phyloP scores from a whole-genome alignment of 805 yeast species.

The Candida manassasensis region DNA sequence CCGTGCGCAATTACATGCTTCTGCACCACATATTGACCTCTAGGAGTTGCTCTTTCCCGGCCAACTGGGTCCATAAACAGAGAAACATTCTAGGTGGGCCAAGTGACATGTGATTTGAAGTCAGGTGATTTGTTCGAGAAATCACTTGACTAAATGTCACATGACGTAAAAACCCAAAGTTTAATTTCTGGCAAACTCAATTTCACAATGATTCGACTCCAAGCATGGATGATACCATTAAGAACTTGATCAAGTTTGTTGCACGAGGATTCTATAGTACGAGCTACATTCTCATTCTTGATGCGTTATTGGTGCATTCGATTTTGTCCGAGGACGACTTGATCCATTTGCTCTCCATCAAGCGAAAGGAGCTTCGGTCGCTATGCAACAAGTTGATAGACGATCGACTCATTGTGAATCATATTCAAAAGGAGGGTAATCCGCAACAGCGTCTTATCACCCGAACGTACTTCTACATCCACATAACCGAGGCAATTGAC shows the following conservation, averaged over 20 bases:
- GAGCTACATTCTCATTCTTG: conserved; percentile 78
- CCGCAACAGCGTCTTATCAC: conserved; percentile 62
- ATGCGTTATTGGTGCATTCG: conserved; percentile 81
- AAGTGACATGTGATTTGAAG: too few species aligned
- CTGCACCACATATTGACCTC: too few species aligned
- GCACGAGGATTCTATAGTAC: conserved; percentile 83
- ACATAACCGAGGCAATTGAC: conserved; percentile 89
- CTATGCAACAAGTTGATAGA: conserved; percentile 77
- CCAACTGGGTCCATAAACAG: too few species aligned
- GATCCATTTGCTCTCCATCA: conserved; percentile 72
- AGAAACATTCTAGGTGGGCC: too few species aligned
- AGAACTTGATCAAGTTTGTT: conserved; percentile 66
- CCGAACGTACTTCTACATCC: conserved; percentile 81
- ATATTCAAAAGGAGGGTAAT: conserved; percentile 54
- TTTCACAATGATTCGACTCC: neutral
- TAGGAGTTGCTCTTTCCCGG: too few species aligned
- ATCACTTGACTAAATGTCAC: too few species aligned
- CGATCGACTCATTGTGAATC: conserved; percentile 71
- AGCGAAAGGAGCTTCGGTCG: conserved; percentile 80
- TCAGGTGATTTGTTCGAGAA: too few species aligned
- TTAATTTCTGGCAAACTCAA: too few species aligned
- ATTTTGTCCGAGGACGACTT: conserved; percentile 92
- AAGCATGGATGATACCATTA: conserved; percentile 40
- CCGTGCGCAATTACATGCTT: too few species aligned
- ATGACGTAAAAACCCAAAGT: too few species aligned